Evolutionary conservation across 1,284 basidiomycete genomes (phyloP).

Genomic region (Apiotrichum gracile): DNA sequence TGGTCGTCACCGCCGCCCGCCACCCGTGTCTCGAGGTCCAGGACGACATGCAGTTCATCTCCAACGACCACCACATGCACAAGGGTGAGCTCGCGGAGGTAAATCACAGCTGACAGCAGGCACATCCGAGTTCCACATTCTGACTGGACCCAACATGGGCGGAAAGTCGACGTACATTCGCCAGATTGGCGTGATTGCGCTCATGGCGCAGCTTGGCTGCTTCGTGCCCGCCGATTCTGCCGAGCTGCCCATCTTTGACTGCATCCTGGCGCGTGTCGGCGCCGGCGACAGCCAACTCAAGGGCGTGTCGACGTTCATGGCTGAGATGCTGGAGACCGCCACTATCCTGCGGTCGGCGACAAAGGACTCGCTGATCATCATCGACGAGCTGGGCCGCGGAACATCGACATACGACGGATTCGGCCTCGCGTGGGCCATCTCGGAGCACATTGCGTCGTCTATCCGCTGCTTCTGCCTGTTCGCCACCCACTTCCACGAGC

Average conservation of each 20-base stretch:
- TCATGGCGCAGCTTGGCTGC: slow-evolving; percentile 93
- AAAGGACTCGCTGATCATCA: slow-evolving; percentile 89
- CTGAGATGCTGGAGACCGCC: slow-evolving; percentile 91
- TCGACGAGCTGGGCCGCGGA: slow-evolving; percentile 96
- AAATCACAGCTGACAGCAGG: slow-evolving; percentile 19
- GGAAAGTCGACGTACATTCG: slow-evolving; percentile 92
- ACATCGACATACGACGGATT: slow-evolving; percentile 99
- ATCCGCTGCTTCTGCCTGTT: slow-evolving; percentile 93
- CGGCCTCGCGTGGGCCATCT: slow-evolving; percentile 97
- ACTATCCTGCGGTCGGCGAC: slow-evolving; percentile 92
- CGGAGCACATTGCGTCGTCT: slow-evolving; percentile 90
- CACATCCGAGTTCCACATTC: slow-evolving; percentile 49
- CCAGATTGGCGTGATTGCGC: slow-evolving; percentile 82
- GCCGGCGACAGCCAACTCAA: slow-evolving; percentile 97
- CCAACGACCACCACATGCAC: slow-evolving; percentile 62
- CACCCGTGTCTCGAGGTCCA: slow-evolving; percentile 97
- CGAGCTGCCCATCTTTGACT: slow-evolving; percentile 87
- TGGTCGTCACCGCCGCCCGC: slow-evolving; percentile 73
- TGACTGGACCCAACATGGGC: slow-evolving; percentile 88
- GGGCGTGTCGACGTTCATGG: slow-evolving; percentile 98
- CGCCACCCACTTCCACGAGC: slow-evolving; percentile 96
- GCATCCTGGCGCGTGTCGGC: slow-evolving; percentile 90
- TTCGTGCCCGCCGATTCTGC: slow-evolving; percentile 90
- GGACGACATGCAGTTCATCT: slow-evolving; percentile 90
- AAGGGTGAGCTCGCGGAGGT: slow-evolving; percentile 25